A percentile compares a stretch with the other conserved stretches of the same genome.
These are phyloP conservation scores for Tetrapisispora phaffii DNA, from an alignment of 805 yeast genomes.

Conservation along the genomic window DNA sequence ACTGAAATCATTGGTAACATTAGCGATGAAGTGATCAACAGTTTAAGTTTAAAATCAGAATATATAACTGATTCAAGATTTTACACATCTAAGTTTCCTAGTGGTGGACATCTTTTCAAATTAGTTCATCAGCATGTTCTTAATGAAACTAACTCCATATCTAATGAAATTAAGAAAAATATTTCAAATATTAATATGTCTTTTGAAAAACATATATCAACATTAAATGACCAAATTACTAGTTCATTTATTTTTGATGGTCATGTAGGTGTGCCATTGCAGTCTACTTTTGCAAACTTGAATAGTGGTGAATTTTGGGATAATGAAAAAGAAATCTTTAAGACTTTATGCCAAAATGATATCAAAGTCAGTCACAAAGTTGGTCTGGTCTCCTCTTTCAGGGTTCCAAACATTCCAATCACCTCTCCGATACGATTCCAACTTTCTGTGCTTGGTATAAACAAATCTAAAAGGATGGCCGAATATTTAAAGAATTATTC, in stretches of 20 bases:
- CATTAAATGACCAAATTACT: constrained; percentile 38
- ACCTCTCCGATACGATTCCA: constrained; percentile 50
- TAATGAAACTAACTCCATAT: constrained; percentile 8
- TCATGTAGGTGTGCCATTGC: not conserved
- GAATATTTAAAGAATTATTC: constrained; percentile 25
- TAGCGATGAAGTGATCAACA: not conserved
- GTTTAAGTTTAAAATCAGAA: constrained; percentile 27
- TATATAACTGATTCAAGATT: constrained; percentile 37
- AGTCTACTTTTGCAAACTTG: not conserved
- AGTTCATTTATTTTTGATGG: constrained; percentile 1
- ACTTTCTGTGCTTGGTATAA: constrained; percentile 51
- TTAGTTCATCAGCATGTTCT: constrained; percentile 40
- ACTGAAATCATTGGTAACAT: not conserved
- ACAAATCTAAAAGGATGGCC: constrained; percentile 22
- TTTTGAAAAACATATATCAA: constrained; percentile 30
- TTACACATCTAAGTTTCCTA: constrained; percentile 34
- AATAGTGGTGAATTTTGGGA: not conserved
- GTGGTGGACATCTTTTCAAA: constrained; percentile 35
- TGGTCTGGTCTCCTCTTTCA: constrained; percentile 42
- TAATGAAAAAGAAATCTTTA: not conserved
- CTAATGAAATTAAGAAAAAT: constrained; percentile 20
- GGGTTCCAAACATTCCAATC: constrained; percentile 40
- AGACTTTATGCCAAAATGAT: not conserved
- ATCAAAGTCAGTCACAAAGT: constrained; percentile 31
- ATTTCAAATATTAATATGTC: constrained; percentile 25